Conservation (phyloP, 345 rosid genomes). For the Populus davidiana region DNA sequence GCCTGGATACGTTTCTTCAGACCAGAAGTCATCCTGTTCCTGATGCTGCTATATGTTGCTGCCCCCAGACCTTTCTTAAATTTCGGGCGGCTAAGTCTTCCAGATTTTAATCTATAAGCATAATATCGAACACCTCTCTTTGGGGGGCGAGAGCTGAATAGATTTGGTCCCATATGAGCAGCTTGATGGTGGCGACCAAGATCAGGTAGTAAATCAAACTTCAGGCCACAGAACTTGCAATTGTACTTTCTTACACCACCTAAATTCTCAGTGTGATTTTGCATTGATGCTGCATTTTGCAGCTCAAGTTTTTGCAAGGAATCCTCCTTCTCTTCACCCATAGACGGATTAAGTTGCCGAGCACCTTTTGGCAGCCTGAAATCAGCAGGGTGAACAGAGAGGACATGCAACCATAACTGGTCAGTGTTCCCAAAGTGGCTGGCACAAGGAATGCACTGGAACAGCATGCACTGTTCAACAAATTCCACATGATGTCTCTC, state of each 20-base stretch:
- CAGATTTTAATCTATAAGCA: constrained; percentile 78
- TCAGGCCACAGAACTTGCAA: constrained; percentile 89
- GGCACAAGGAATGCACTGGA: constrained; percentile 87
- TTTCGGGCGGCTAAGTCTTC: constrained; percentile 83
- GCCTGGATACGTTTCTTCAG: constrained; percentile 78
- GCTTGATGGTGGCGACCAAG: constrained; percentile 99
- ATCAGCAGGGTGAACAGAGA: constrained; percentile 61
- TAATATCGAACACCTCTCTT: constrained; percentile 70
- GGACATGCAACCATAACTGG: constrained; percentile 71
- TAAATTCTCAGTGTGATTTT: constrained; percentile 44
- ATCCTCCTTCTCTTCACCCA: constrained; percentile 20
- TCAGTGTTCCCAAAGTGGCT: constrained; percentile 87
- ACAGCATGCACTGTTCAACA: constrained; percentile 96
- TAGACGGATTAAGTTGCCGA: constrained; percentile 28
- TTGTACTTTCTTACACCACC: constrained; percentile 50
- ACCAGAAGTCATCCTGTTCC: constrained; percentile 58
- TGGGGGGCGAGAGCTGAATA: constrained; percentile 50
- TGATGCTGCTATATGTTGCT: constrained; percentile 69
- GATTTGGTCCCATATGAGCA: constrained; percentile 78
- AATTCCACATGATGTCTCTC: constrained; percentile 89
- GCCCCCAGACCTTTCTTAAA: constrained; percentile 85
- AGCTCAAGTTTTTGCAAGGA: constrained; percentile 42
- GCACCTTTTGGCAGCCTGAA: constrained; percentile 45
- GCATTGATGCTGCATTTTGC: constrained; percentile 32
- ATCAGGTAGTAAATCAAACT: constrained; percentile 92